phyloP scores from a whole-genome alignment of 768 basidiomycete genomes.

The Chalciporus pseudorubinellus region DNA sequence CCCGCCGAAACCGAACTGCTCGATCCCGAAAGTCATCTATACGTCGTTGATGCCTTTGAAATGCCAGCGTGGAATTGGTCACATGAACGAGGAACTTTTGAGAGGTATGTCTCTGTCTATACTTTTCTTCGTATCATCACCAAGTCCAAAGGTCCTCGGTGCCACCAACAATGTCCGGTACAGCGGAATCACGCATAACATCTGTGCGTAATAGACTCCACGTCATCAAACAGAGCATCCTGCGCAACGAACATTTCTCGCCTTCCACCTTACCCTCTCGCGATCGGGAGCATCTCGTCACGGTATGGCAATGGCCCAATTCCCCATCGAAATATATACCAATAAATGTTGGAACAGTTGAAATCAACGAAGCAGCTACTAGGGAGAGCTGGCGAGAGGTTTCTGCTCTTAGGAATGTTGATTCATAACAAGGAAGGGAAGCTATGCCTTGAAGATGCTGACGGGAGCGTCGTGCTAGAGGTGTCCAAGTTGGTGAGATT shows the following conservation, averaged over 20 bases:
- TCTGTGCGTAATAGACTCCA: slow-evolving; percentile 83
- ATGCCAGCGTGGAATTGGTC: slow-evolving; percentile 97
- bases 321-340: slow-evolving; percentile 13
- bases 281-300: slow-evolving; percentile 84
- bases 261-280: slow-evolving; percentile 90
- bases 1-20: slow-evolving; percentile 58
- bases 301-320: slow-evolving; percentile 48
- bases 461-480: slow-evolving; percentile 87
- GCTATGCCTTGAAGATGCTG: slow-evolving; percentile 88
- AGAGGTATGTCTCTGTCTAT: slow-evolving; percentile 53
- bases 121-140: slow-evolving; percentile 5
- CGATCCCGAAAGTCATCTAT: slow-evolving; percentile 79
- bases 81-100: slow-evolving; percentile 79
- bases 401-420: slow-evolving; percentile 92
- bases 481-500: slow-evolving; percentile 72
- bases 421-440: slow-evolving; percentile 86
- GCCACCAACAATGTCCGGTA: slow-evolving; percentile 71
- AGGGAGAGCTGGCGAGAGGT: slow-evolving; percentile 85
- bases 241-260: slow-evolving; percentile 96
- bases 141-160: slow-evolving; percentile 38
- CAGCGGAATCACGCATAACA: slow-evolving; percentile 76
- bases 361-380: slow-evolving; percentile 95
- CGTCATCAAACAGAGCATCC: slow-evolving; percentile 88
- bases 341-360: slow-evolving; percentile 48
- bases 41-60: slow-evolving; percentile 86